Conservation (phyloP, 495 filamentous ascomycete species). For the Aspergillus nanangensis region DNA sequence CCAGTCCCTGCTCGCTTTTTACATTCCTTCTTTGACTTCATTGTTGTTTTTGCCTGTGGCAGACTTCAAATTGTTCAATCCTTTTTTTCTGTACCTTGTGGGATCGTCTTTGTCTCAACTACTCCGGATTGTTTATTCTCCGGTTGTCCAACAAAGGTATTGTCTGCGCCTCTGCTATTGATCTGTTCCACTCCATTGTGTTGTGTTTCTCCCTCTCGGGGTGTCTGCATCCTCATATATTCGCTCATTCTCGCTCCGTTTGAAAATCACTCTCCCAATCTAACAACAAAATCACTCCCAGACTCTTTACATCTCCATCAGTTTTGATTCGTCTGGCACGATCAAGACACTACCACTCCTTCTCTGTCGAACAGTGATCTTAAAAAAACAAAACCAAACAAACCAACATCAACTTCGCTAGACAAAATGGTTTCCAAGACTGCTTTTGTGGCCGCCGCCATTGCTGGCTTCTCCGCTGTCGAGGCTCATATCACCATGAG, state of each 20-base stretch:
- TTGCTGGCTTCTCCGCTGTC: constrained; percentile 47
- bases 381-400: constrained; percentile 13
- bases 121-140: too few relatives aligned
- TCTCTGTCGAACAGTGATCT: constrained; percentile 22
- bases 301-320: constrained; percentile 15
- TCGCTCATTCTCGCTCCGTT: too few relatives aligned
- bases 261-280: neutral
- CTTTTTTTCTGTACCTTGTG: too few relatives aligned
- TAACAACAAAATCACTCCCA: constrained; percentile 11
- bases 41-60: constrained; percentile 31
- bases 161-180: neutral
- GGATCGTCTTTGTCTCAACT: too few relatives aligned
- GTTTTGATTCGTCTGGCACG: constrained; percentile 42
- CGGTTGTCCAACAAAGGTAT: constrained; percentile 16
- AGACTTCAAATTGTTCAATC: constrained; percentile 31
- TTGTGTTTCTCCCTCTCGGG: neutral
- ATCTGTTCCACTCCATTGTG: too few relatives aligned
- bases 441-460: constrained; percentile 29
- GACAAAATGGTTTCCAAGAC: constrained; percentile 39
- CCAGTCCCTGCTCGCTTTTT: constrained; percentile 29
- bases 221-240: too few relatives aligned
- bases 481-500: constrained; percentile 68
- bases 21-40: constrained; percentile 25
- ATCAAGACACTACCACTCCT: constrained; percentile 16
- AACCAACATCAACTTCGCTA: constrained; percentile 8